These are phyloP conservation scores for Neonectria neomacrospora DNA, from an alignment of 2,329 filamentous ascomycete genomes.

Conservation along the genomic window DNA sequence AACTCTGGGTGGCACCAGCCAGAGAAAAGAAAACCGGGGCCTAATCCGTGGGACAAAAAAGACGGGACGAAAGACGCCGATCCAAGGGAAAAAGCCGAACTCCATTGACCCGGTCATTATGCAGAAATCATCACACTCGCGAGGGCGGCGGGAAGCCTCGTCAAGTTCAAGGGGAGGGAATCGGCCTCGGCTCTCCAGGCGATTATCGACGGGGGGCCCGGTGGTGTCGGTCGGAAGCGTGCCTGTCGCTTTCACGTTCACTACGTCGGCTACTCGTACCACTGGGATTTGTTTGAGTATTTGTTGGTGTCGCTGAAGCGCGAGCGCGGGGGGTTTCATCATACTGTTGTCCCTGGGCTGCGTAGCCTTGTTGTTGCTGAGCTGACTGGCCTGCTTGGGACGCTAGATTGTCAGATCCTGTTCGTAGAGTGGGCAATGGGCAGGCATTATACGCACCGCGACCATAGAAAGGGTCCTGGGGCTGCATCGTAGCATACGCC, in stretches of 20 bases:
- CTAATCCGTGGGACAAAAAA: conserved; percentile 43
- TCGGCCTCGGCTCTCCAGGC: conserved; percentile 35
- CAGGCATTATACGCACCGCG: conserved; percentile 66
- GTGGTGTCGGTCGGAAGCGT: conserved; percentile 52
- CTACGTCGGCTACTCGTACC: conserved; percentile 53
- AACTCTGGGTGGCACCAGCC: conserved; percentile 41
- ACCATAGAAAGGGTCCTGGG: conserved; percentile 66
- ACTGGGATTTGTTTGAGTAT: conserved; percentile 53
- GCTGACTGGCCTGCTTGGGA: conserved; percentile 60
- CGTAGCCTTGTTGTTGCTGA: conserved; percentile 59
- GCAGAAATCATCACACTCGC: conserved; percentile 47
- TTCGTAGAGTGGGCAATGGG: conserved; percentile 30
- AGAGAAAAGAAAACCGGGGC: conserved; percentile 38
- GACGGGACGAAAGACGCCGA: conserved; percentile 41
- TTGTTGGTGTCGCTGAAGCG: conserved; percentile 51
- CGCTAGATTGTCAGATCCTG: conserved; percentile 56
- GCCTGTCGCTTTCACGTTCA: conserved; percentile 56
- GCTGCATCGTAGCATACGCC: conserved; percentile 56
- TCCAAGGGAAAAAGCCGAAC: conserved; percentile 44
- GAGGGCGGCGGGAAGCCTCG: conserved; percentile 37
- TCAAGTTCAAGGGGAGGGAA: conserved; percentile 34
- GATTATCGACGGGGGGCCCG: conserved; percentile 53
- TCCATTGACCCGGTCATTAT: conserved; percentile 46
- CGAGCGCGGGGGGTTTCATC: conserved; percentile 57
- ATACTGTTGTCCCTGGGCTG: conserved; percentile 63